phyloP scores from a whole-genome alignment of 2,329 filamentous ascomycete species.

The Fusarium verticillioides region DNA sequence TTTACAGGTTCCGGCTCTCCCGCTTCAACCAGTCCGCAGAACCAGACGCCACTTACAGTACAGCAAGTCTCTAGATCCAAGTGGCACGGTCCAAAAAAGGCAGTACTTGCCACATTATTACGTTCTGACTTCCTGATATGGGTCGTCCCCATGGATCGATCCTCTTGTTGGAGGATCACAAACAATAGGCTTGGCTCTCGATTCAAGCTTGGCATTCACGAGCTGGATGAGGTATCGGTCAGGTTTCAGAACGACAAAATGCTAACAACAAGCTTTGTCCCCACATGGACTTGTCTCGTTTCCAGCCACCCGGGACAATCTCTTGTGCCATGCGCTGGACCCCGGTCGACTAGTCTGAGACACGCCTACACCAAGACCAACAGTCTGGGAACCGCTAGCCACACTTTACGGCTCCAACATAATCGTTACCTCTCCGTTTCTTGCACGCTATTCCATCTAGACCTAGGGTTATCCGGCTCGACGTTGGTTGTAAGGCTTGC shows the following conservation, averaged over 20 bases:
- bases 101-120: conserved; percentile 1
- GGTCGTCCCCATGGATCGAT: background rate
- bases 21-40: background rate
- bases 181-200: background rate
- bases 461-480: conserved; percentile 4
- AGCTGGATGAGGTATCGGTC: background rate
- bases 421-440: conserved; percentile 30
- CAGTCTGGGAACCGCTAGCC: background rate
- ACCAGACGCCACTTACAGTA: background rate
- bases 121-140: background rate
- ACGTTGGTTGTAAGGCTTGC: conserved; percentile 12
- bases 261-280: background rate
- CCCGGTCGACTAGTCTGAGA: conserved; percentile 2
- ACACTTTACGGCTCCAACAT: background rate
- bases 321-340: background rate
- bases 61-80: background rate
- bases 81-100: background rate
- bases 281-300: conserved; percentile 9
- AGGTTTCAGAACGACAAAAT: background rate
- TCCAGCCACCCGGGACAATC: conserved; percentile 24
- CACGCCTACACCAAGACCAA: background rate
- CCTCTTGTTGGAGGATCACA: background rate
- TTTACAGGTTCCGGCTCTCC: background rate
- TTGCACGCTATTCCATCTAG: conserved; percentile 2
- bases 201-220: background rate